phyloP scores from a whole-genome alignment of 78 protist genomes.

The Trichosphaerium sp. region DNA sequence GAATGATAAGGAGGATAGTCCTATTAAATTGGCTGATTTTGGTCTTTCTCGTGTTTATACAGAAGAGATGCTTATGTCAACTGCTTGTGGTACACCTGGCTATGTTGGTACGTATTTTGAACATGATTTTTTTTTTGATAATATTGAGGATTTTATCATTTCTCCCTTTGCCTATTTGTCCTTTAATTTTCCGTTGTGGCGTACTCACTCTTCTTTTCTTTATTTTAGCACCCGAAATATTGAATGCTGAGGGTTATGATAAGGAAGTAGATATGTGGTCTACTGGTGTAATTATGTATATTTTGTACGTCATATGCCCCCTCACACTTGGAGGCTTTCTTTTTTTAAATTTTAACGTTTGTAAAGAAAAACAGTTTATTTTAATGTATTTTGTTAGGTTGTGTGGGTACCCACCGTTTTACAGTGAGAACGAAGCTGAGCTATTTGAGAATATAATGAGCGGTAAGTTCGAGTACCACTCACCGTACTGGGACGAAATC shows the following conservation, averaged over 20 bases:
- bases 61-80: not conserved
- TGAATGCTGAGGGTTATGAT: not conserved
- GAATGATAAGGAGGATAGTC: constrained; percentile 10
- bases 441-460: constrained; percentile 73
- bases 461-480: constrained; percentile 73
- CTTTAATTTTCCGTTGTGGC: constrained; percentile 42
- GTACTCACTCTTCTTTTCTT: constrained; percentile 52
- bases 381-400: constrained; percentile 17
- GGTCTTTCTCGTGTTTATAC: not conserved
- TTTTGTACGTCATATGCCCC: not conserved
- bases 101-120: not conserved
- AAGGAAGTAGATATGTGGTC: constrained; percentile 24
- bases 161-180: not conserved
- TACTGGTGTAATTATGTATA: constrained; percentile 24
- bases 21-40: constrained; percentile 44
- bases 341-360: not conserved
- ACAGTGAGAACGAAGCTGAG: constrained; percentile 58
- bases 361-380: not conserved
- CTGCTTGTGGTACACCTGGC: not conserved
- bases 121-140: not conserved
- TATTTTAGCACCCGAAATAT: constrained; percentile 21
- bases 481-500: constrained; percentile 67
- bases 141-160: not conserved
- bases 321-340: not conserved
- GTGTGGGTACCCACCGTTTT: constrained; percentile 86